These are phyloP conservation scores for Daldinia childiae DNA, from an alignment of 495 filamentous ascomycete genomes.

Conservation along the genomic window DNA sequence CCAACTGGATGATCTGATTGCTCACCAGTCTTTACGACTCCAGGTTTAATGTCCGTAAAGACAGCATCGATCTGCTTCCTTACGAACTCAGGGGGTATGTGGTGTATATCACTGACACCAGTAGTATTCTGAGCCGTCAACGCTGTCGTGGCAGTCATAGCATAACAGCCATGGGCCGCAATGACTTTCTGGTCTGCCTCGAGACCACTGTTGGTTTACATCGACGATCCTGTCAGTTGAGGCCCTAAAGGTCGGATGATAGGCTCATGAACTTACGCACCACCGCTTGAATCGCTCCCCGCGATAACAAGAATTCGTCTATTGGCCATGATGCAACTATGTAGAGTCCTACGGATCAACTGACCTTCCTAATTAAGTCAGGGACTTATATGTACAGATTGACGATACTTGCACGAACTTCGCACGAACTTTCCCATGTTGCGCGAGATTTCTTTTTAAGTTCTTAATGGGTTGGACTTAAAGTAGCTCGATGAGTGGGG, in stretches of 20 bases:
- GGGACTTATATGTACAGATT: background rate
- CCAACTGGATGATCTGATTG: constrained; percentile 3
- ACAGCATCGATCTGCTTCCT: constrained; percentile 84
- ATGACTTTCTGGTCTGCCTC: constrained; percentile 97
- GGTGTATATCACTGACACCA: constrained; percentile 83
- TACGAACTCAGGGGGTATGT: constrained; percentile 80
- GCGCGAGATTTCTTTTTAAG: constrained; percentile 27
- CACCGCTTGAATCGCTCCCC: constrained; percentile 86
- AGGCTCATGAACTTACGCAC: constrained; percentile 70
- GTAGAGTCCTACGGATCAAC: background rate
- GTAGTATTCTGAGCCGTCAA: constrained; percentile 94
- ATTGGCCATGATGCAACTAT: constrained; percentile 39
- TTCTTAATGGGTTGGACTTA: constrained; percentile 14
- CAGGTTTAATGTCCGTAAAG: constrained; percentile 82
- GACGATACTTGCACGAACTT: background rate
- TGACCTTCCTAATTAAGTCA: constrained; percentile 5
- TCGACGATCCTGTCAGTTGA: constrained; percentile 24
- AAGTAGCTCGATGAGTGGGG: constrained; percentile 15
- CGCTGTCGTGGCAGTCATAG: constrained; percentile 95
- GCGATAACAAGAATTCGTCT: constrained; percentile 80
- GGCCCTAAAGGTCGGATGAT: constrained; percentile 11
- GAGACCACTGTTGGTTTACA: constrained; percentile 70
- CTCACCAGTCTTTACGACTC: constrained; percentile 91
- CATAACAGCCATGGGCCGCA: constrained; percentile 89
- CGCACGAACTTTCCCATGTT: constrained; percentile 6